phyloP scores from a whole-genome alignment of 371 early-diverging fungal genomes.

The Amoeboaphelidium occidentale region DNA sequence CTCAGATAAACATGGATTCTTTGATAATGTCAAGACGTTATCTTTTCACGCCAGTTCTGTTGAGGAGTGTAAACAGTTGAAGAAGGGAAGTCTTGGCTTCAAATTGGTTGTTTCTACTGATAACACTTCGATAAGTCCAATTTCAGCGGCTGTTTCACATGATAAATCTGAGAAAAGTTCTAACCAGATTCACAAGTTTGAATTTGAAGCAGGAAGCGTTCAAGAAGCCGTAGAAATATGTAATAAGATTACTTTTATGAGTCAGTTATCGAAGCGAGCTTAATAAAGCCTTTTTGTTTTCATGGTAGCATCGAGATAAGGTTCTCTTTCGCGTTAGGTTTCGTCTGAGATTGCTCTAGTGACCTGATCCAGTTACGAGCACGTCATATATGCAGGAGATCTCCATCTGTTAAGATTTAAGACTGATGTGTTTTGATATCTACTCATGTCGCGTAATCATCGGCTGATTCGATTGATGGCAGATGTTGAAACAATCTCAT shows the following conservation, averaged over 20 bases:
- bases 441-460: too few relatives aligned
- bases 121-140: neutral
- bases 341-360: too few relatives aligned
- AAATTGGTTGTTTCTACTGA: conserved; percentile 28
- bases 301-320: too few relatives aligned
- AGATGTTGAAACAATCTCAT: too few relatives aligned
- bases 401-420: too few relatives aligned
- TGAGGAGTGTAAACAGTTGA: conserved; percentile 44
- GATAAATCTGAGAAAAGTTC: neutral
- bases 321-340: too few relatives aligned
- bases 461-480: too few relatives aligned
- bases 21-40: conserved; percentile 52
- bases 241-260: neutral
- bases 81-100: conserved; percentile 42
- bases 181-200: conserved; percentile 42
- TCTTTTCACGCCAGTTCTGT: conserved; percentile 55
- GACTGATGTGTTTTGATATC: too few relatives aligned
- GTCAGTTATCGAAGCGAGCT: neutral
- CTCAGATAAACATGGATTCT: conserved; percentile 49
- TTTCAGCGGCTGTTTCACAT: neutral
- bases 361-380: too few relatives aligned
- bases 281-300: too few relatives aligned
- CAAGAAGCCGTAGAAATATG: conserved; percentile 23
- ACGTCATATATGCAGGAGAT: too few relatives aligned
- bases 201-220: conserved; percentile 41